phyloP scores from a whole-genome alignment of 805 yeast genomes.

The Pichia heedii region DNA sequence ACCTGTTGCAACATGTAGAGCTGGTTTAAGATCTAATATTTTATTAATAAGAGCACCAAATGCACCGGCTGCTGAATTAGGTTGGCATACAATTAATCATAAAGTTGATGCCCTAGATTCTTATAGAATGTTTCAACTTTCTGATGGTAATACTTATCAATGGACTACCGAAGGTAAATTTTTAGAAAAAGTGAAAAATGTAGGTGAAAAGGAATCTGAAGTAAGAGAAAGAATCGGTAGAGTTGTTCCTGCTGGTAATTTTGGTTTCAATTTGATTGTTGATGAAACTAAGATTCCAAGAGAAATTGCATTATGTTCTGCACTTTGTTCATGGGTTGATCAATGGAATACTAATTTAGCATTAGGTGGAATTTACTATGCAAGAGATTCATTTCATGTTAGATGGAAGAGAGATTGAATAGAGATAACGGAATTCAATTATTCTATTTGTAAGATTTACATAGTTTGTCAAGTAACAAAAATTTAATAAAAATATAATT shows the following conservation, averaged over 20 bases:
- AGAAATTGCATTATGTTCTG: conserved; percentile 51
- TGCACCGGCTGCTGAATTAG: conserved; percentile 45
- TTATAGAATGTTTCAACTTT: conserved; percentile 50
- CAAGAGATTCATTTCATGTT: conserved; percentile 40
- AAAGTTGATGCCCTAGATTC: conserved; percentile 53
- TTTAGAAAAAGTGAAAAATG: conserved; percentile 47
- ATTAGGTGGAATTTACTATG: conserved; percentile 58
- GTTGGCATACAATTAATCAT: conserved; percentile 56
- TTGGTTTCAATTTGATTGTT: conserved; percentile 46
- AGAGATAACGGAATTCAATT: too few relatives aligned
- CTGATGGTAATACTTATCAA: conserved; percentile 54
- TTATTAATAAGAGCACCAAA: conserved; percentile 43
- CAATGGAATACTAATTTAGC: conserved; percentile 57
- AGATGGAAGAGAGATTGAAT: conserved; percentile 47
- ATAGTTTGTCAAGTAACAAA: too few relatives aligned
- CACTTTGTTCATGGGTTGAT: conserved; percentile 52
- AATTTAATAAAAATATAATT: too few relatives aligned
- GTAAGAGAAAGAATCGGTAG: conserved; percentile 56
- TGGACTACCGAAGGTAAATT: conserved; percentile 56
- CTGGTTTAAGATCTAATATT: conserved; percentile 53
- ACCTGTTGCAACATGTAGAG: conserved; percentile 50
- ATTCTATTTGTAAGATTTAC: too few relatives aligned
- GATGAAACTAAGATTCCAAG: conserved; percentile 48
- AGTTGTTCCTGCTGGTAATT: conserved; percentile 42
- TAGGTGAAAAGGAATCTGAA: conserved; percentile 58